A percentile compares a stretch with the other conserved stretches of the same genome.
Conservation (phyloP, 208 protist genomes). For the Wallacemonas sp. region DNA sequence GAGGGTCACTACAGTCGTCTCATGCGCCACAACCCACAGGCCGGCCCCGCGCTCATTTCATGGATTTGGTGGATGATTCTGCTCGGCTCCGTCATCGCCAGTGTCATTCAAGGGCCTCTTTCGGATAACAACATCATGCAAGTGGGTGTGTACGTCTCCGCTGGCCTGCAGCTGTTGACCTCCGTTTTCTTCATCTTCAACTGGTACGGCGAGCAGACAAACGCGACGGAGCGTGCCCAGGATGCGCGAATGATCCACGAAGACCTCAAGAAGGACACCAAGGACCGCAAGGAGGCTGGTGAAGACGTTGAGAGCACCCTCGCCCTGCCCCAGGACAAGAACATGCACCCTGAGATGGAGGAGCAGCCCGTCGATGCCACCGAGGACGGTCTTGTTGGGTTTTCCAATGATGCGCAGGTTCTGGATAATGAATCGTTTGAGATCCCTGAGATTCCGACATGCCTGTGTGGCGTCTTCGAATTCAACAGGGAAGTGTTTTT, state of each 20-base stretch:
- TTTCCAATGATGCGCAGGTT: slow-evolving; percentile 3
- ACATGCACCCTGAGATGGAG: slow-evolving; percentile 13
- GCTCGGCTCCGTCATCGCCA: slow-evolving; percentile 43
- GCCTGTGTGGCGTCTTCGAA: slow-evolving; percentile 24
- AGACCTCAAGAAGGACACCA: slow-evolving; percentile 26
- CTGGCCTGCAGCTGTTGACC: slow-evolving; percentile 55
- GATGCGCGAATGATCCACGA: slow-evolving; percentile 37
- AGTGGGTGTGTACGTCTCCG: slow-evolving; percentile 57
- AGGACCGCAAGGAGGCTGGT: not conserved
- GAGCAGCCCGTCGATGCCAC: slow-evolving; percentile 16
- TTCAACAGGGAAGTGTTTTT: slow-evolving; percentile 27
- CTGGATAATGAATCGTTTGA: slow-evolving; percentile 18
- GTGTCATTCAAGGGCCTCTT: slow-evolving; percentile 52
- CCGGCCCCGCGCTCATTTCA: slow-evolving; percentile 57
- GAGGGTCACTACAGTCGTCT: slow-evolving; percentile 81
- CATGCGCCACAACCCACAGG: slow-evolving; percentile 45
- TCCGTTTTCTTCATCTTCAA: slow-evolving; percentile 69
- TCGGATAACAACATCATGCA: slow-evolving; percentile 45
- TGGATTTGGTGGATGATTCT: slow-evolving; percentile 71
- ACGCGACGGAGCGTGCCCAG: slow-evolving; percentile 46
- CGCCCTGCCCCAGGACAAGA: slow-evolving; percentile 31
- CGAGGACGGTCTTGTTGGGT: slow-evolving; percentile 5
- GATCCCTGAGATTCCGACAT: slow-evolving; percentile 21
- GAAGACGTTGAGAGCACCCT: slow-evolving; percentile 32
- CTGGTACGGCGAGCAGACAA: slow-evolving; percentile 67